phyloP scores from a whole-genome alignment of 1,284 basidiomycete genomes.

The Mixia osmundae region DNA sequence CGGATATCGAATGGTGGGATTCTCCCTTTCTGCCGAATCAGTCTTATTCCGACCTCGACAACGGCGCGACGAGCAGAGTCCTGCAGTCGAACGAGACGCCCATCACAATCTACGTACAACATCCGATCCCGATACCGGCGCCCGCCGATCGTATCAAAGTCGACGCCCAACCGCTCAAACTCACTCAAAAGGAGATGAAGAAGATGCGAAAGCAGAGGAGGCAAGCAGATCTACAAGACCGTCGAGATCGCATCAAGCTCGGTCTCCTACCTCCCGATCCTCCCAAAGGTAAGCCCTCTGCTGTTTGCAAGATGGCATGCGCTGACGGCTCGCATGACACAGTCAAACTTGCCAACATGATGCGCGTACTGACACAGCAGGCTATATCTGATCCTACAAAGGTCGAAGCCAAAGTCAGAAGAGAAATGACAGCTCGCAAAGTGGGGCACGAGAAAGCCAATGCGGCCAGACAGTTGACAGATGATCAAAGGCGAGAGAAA shows the following conservation, averaged over 20 bases:
- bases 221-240: slow-evolving; percentile 75
- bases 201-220: slow-evolving; percentile 81
- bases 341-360: slow-evolving; percentile 87
- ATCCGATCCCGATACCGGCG: slow-evolving; percentile 86
- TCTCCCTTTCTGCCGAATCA: slow-evolving; percentile 53
- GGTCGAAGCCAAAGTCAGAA: slow-evolving; percentile 77
- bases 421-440: slow-evolving; percentile 74
- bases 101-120: slow-evolving; percentile 79
- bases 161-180: slow-evolving; percentile 53
- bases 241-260: slow-evolving; percentile 86
- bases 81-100: slow-evolving; percentile 32
- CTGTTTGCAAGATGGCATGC: slow-evolving; percentile 9
- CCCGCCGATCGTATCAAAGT: slow-evolving; percentile 61
- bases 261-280: slow-evolving; percentile 82
- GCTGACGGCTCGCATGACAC: slow-evolving; percentile 2
- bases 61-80: neutral
- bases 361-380: slow-evolving; percentile 92
- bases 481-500: slow-evolving; percentile 71
- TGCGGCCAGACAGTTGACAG: slow-evolving; percentile 64
- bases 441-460: slow-evolving; percentile 82
- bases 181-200: slow-evolving; percentile 85
- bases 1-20: slow-evolving; percentile 95
- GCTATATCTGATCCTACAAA: slow-evolving; percentile 92
- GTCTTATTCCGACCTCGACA: slow-evolving; percentile 36
- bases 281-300: slow-evolving; percentile 46